Base-by-base conservation (phyloP, 306 rosid genomes). In the Mimosa bimucronata region DNA sequence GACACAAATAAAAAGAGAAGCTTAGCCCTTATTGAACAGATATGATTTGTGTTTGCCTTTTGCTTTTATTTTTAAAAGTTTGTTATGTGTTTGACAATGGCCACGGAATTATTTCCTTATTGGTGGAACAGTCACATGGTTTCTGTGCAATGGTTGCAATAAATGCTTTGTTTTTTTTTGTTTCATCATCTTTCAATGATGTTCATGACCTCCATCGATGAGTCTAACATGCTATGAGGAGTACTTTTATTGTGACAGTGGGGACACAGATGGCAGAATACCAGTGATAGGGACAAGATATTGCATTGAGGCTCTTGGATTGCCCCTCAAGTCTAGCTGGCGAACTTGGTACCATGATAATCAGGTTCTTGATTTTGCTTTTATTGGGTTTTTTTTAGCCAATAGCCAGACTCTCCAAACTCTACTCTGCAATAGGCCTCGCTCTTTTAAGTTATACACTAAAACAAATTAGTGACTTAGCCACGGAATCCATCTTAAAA, bases 211-310 rank as follows among this genome's bases (percentile, higher is more conserved):
- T 2, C 71, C 70, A 65, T 76, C 64, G 18, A 70, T 73, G 41
- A 73, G 15, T 0, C 45, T 21, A 7, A 45, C 26, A 7, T 31
- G n/a, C 34, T 69, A 6, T 23, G 21, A 15, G 13, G 57, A 34
- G 11, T 25, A 0, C 34, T 70, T 70, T 55, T 55, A 44, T 73
- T 73, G 84, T 73, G 42, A 82, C 85, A 88, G 89, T 80, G 92
- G 92, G 66, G 92, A 88, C 55, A 64, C 89, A 40, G 92, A 88
- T 80, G 92, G 87, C 21, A 86, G 92, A 75, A 5, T 88, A 28
- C 92, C 92, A 0, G 88, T 86, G 41, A 84, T 86, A 58, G 92
- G 89, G 46, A 84, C 92, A 80, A 77, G 88, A n/a, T 86, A 86
- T 57, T 82, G 92, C 31, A 10, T 84, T 66, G 92, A 88, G 30